Percentiles rank a stretch among this genome's conserved stretches.
Conservation (phyloP, 2,329 filamentous ascomycete species). For the Colletotrichum costaricense region DNA sequence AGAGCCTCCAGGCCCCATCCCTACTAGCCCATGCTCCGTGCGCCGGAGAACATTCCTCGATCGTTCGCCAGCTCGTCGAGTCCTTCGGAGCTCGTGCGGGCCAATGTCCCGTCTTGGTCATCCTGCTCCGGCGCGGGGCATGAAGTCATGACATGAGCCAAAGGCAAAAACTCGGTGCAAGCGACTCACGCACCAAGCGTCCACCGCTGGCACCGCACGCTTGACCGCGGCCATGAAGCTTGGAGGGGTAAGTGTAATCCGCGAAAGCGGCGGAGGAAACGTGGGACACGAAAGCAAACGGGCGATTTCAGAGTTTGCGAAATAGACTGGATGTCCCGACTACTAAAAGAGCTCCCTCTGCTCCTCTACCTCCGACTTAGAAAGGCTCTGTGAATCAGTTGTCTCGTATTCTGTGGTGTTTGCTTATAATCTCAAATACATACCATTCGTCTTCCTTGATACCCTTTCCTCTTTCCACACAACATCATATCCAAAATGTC, state of each 20-base stretch:
- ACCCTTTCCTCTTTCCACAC: neutral
- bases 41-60: slow-evolving; percentile 34
- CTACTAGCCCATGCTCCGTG: slow-evolving; percentile 33
- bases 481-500: slow-evolving; percentile 47
- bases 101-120: slow-evolving; percentile 27
- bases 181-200: neutral
- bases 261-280: neutral
- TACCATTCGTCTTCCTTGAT: neutral
- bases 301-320: neutral
- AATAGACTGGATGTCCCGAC: neutral
- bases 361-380: neutral
- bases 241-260: neutral
- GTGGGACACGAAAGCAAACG: neutral
- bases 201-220: neutral
- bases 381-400: neutral
- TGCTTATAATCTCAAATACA: neutral
- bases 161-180: slow-evolving; percentile 2
- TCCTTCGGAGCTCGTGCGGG: slow-evolving; percentile 30
- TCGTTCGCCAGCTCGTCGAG: slow-evolving; percentile 20
- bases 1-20: slow-evolving; percentile 26
- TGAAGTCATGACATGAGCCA: slow-evolving; percentile 32
- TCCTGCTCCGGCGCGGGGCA: slow-evolving; percentile 33
- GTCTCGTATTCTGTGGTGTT: neutral
- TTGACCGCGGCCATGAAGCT: neutral
- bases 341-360: slow-evolving; percentile 5